Percentiles rank a stretch among this genome's conserved stretches.
These are phyloP conservation scores for Pyricularia grisea DNA, from an alignment of 2,329 filamentous ascomycete species.

Conservation along the genomic window DNA sequence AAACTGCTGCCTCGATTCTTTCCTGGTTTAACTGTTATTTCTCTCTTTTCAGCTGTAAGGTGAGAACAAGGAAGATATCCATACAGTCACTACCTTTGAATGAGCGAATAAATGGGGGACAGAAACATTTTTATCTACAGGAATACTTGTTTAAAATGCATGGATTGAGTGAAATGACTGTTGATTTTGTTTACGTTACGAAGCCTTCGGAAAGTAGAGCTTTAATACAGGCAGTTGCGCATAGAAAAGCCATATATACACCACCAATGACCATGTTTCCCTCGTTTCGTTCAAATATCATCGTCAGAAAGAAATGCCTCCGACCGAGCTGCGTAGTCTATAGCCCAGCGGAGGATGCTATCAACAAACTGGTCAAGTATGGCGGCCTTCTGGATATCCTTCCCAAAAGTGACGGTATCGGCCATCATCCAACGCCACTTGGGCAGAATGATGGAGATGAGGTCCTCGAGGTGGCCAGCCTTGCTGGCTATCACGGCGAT, in stretches of 20 bases:
- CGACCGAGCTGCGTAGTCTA: background rate
- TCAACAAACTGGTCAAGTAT: background rate
- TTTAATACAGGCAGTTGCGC: background rate
- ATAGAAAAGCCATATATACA: background rate
- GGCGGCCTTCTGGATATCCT: background rate
- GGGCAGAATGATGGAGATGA: background rate
- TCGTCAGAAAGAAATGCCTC: background rate
- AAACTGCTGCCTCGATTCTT: no score
- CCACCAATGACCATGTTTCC: background rate
- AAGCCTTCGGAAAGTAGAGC: background rate
- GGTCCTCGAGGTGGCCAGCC: background rate
- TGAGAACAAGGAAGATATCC: no score
- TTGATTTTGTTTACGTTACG: background rate
- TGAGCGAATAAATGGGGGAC: background rate
- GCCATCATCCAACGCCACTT: background rate
- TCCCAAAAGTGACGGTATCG: background rate
- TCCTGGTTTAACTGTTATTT: no score
- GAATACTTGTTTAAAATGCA: background rate
- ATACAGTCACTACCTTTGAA: no score
- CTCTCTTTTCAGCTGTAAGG: no score
- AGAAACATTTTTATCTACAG: background rate
- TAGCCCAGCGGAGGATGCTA: background rate
- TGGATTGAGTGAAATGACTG: background rate
- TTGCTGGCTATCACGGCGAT: background rate
- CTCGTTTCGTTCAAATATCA: background rate